Conservation (phyloP, 2,329 filamentous ascomycete genomes). For the Xylariaceae sp. region DNA sequence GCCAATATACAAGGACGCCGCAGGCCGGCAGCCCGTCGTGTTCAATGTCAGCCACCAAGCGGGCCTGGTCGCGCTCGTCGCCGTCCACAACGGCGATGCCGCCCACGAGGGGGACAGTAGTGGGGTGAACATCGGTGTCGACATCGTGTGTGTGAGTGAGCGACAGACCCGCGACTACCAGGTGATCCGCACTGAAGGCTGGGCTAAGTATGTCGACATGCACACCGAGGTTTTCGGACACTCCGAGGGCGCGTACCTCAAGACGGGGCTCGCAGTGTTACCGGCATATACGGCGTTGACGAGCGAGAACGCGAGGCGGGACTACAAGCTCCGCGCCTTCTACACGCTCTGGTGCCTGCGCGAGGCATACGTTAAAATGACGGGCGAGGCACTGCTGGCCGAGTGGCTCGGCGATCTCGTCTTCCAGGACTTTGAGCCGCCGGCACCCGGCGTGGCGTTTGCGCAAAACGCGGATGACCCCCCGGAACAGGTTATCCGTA, state of each 20-base stretch:
- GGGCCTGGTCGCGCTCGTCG: slow-evolving; percentile 66
- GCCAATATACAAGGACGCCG: slow-evolving; percentile 50
- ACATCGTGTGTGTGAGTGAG: slow-evolving; percentile 73
- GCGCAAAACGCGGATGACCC: slow-evolving; percentile 35
- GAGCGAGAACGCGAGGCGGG: slow-evolving; percentile 42
- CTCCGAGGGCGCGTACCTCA: slow-evolving; percentile 60
- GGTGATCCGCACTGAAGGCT: slow-evolving; percentile 54
- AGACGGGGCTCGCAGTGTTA: slow-evolving; percentile 37
- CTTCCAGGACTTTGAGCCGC: slow-evolving; percentile 60
- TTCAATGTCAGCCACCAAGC: slow-evolving; percentile 81
- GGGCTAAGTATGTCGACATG: slow-evolving; percentile 64
- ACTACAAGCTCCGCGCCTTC: slow-evolving; percentile 63
- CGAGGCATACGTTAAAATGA: slow-evolving; percentile 80
- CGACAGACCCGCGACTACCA: slow-evolving; percentile 57
- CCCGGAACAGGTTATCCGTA: slow-evolving; percentile 34
- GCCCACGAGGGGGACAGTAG: slow-evolving; percentile 13
- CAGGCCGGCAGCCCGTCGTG: slow-evolving; percentile 43
- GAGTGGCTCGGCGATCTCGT: slow-evolving; percentile 68
- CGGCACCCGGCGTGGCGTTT: slow-evolving; percentile 34
- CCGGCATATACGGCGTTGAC: slow-evolving; percentile 19
- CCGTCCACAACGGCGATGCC: slow-evolving; percentile 38
- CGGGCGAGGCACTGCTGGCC: slow-evolving; percentile 71
- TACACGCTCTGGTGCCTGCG: slow-evolving; percentile 76
- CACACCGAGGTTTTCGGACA: slow-evolving; percentile 66
- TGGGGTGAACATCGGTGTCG: slow-evolving; percentile 58